Conservation (phyloP, 495 filamentous ascomycete genomes). For the Bombardia bombarda region DNA sequence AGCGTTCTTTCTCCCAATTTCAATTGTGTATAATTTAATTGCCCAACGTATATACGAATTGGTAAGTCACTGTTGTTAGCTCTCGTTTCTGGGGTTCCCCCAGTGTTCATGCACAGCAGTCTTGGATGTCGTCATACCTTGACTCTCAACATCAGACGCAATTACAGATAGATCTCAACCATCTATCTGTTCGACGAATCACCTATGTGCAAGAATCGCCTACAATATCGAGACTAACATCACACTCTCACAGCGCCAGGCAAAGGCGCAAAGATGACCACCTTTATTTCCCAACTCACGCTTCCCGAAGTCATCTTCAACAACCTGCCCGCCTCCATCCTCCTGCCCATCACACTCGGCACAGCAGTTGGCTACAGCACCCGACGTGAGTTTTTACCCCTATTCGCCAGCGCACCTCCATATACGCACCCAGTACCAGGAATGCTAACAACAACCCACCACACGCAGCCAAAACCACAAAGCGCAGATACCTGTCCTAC, state of each 20-base stretch:
- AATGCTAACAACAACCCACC: constrained; percentile 2
- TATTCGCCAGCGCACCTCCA: no score
- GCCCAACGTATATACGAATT: no score
- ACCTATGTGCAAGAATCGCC: constrained; percentile 7
- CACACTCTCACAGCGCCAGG: not conserved
- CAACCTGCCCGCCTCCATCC: constrained; percentile 56
- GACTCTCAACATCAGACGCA: no score
- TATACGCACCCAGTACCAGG: not conserved
- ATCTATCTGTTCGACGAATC: no score
- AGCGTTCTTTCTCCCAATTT: no score
- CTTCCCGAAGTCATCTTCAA: constrained; percentile 59
- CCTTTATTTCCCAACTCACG: constrained; percentile 53
- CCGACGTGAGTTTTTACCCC: constrained; percentile 37
- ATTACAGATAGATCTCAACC: no score
- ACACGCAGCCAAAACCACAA: constrained; percentile 36
- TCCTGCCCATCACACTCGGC: constrained; percentile 60
- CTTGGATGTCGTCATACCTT: no score
- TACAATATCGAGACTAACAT: not conserved
- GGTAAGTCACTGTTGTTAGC: no score
- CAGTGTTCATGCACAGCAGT: no score
- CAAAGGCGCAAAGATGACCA: constrained; percentile 64
- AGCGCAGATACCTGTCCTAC: constrained; percentile 53
- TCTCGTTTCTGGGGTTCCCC: no score
- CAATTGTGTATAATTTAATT: no score
- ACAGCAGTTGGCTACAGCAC: constrained; percentile 54